Conservation (phyloP, 2,329 filamentous ascomycete species). For the Dothistroma pini region DNA sequence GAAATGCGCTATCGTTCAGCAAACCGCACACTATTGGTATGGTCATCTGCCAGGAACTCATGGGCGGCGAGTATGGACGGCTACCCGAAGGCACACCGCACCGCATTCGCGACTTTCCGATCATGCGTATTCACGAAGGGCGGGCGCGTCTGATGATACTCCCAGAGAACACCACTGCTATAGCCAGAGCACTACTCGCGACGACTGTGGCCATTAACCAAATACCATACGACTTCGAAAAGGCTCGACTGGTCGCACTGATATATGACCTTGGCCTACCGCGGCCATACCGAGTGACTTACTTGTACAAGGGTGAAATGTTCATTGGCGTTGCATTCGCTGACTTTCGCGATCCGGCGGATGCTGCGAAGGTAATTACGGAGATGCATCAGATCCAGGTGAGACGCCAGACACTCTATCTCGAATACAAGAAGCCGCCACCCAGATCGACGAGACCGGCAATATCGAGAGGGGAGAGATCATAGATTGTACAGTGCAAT, state of each 20-base stretch:
- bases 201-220: background rate
- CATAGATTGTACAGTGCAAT: background rate
- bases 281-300: background rate
- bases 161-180: no score
- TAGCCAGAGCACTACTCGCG: background rate
- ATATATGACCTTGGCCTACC: background rate
- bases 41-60: background rate
- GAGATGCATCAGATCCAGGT: background rate
- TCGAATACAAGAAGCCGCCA: background rate
- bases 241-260: background rate
- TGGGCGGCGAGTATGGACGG: conserved; percentile 3
- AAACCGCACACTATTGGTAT: background rate
- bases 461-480: background rate
- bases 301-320: background rate
- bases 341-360: background rate
- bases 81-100: background rate
- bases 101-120: background rate
- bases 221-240: background rate
- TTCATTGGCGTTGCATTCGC: background rate
- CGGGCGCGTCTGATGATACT: no score
- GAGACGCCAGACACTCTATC: background rate
- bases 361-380: background rate
- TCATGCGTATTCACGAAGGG: no score
- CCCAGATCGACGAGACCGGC: background rate
- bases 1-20: background rate